Conservation (phyloP, 495 filamentous ascomycete genomes). For the Aspergillus indologenus region DNA sequence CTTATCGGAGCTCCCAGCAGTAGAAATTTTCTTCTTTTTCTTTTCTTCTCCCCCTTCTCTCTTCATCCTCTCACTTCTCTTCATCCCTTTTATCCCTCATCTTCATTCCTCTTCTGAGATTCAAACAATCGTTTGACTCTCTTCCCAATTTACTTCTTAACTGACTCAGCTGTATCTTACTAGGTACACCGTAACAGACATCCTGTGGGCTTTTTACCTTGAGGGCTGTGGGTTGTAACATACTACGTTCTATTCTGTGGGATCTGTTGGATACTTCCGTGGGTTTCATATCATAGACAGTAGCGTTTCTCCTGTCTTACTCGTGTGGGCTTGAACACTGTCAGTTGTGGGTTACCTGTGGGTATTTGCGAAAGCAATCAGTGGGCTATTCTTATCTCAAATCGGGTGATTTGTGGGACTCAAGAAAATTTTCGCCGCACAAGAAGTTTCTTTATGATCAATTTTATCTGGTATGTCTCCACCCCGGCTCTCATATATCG, state of each 20-base stretch:
- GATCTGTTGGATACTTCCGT: slow-evolving; percentile 42
- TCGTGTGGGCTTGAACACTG: slow-evolving; percentile 50
- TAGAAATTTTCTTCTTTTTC: slow-evolving; percentile 25
- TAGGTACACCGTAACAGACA: slow-evolving; percentile 46
- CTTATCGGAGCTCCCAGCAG: slow-evolving; percentile 33
- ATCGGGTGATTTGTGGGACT: slow-evolving; percentile 44
- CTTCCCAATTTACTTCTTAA: slow-evolving; percentile 24
- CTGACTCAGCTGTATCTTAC: slow-evolving; percentile 40
- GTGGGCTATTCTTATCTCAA: slow-evolving; percentile 36
- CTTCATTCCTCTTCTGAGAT: slow-evolving; percentile 17
- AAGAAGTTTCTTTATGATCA: slow-evolving; percentile 21
- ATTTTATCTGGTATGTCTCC: slow-evolving; percentile 5
- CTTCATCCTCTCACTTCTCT: slow-evolving; percentile 10
- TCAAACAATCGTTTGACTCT: slow-evolving; percentile 15
- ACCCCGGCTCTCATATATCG: slow-evolving; percentile 8
- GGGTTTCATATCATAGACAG: slow-evolving; percentile 43
- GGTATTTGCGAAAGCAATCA: slow-evolving; percentile 30
- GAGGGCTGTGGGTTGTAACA: slow-evolving; percentile 50
- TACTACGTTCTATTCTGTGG: slow-evolving; percentile 40
- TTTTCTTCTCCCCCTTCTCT: slow-evolving; percentile 19
- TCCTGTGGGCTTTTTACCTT: slow-evolving; percentile 46
- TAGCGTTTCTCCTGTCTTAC: slow-evolving; percentile 45
- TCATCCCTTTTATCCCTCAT: slow-evolving; percentile 14
- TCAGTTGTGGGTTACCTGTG: slow-evolving; percentile 49
- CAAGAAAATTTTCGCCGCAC: slow-evolving; percentile 41